Conservation (phyloP, 2,329 filamentous ascomycete genomes). For the Talaromyces sp. region DNA sequence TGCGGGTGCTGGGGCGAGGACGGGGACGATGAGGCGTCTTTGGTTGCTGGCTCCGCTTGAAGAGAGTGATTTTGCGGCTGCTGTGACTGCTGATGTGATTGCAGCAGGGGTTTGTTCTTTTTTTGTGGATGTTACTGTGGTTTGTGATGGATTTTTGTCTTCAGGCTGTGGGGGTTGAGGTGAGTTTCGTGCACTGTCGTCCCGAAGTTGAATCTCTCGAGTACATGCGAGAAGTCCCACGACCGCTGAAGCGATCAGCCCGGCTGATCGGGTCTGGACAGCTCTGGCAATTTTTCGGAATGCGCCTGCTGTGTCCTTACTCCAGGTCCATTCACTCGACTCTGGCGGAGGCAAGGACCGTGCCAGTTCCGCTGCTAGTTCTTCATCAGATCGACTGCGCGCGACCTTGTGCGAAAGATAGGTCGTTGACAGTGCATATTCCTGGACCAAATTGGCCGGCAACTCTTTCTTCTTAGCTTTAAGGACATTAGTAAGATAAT, state of each 20-base stretch:
- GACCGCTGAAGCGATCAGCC: constrained; percentile 68
- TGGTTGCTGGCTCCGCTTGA: background rate
- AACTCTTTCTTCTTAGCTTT: constrained; percentile 42
- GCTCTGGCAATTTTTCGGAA: constrained; percentile 66
- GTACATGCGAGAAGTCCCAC: constrained; percentile 67
- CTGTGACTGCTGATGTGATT: background rate
- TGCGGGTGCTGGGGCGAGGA: constrained; percentile 32
- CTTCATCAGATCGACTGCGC: constrained; percentile 45
- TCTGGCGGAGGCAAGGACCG: constrained; percentile 54
- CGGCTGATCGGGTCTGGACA: constrained; percentile 69
- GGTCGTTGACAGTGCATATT: constrained; percentile 65
- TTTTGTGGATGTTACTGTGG: constrained; percentile 14
- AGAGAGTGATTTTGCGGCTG: constrained; percentile 10
- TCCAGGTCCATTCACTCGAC: constrained; percentile 58
- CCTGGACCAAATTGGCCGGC: constrained; percentile 54
- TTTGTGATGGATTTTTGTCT: constrained; percentile 22
- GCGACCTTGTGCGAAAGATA: constrained; percentile 70
- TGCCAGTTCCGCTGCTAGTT: constrained; percentile 45
- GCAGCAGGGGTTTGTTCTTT: constrained; percentile 16
- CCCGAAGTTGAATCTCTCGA: constrained; percentile 57
- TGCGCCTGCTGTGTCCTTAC: constrained; percentile 54
- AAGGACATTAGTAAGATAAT: constrained; percentile 55
- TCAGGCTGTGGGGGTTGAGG: constrained; percentile 29
- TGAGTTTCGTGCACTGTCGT: constrained; percentile 38
- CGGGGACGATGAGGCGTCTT: constrained; percentile 34